These are phyloP conservation scores for Tetraselmis chui DNA, from an alignment of 139 green algal species.

Conservation along the genomic window DNA sequence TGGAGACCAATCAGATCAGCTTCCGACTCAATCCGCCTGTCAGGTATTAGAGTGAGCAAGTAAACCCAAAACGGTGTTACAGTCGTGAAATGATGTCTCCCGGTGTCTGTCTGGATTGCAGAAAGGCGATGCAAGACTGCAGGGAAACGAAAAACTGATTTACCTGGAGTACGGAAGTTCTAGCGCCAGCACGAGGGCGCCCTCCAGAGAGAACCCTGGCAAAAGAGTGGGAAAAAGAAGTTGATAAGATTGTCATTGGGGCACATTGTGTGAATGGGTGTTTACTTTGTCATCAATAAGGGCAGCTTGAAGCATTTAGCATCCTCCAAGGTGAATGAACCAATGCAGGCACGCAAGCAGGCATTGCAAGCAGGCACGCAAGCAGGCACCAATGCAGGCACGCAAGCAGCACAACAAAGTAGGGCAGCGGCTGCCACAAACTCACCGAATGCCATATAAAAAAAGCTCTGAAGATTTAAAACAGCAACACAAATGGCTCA, in stretches of 20 bases:
- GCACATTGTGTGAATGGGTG: neutral
- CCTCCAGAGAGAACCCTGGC: neutral
- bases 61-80: neutral
- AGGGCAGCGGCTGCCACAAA: too few species aligned
- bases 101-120: neutral
- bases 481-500: too few species aligned
- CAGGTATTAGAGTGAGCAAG: slow-evolving; percentile 5
- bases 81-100: neutral
- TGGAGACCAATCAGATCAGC: slow-evolving; percentile 72
- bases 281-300: too few species aligned
- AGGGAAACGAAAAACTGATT: too few species aligned
- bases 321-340: neutral
- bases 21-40: slow-evolving; percentile 62
- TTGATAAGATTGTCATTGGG: neutral
- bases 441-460: too few species aligned
- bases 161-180: slow-evolving; percentile 5
- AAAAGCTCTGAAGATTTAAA: too few species aligned
- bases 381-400: too few species aligned
- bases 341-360: neutral
- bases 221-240: neutral
- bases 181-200: slow-evolving; percentile 2
- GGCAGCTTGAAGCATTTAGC: too few species aligned
- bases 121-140: neutral
- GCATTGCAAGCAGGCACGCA: too few species aligned
- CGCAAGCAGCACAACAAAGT: too few species aligned